phyloP scores from a whole-genome alignment of 2,329 filamentous ascomycete genomes.

The Venturiaceae sp. region DNA sequence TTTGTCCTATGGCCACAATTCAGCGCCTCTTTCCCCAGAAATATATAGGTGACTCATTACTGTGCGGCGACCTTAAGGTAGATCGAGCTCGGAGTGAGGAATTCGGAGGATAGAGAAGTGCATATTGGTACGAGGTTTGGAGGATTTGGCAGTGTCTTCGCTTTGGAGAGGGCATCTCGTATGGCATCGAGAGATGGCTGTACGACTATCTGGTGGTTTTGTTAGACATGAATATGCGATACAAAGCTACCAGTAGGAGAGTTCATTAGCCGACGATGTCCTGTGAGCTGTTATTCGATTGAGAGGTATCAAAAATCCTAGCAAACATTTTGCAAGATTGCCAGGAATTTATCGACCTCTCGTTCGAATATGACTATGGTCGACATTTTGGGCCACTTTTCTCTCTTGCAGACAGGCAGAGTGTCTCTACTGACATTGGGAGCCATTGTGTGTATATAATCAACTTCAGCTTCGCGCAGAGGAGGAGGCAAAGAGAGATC shows the following conservation, averaged over 20 bases:
- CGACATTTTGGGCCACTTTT: too few species aligned
- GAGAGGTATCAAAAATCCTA: not conserved
- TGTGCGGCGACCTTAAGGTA: constrained; percentile 83
- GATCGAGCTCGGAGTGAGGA: constrained; percentile 88
- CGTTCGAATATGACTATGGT: too few species aligned
- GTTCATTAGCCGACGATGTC: not conserved
- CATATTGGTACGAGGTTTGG: constrained; percentile 77
- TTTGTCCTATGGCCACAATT: constrained; percentile 32
- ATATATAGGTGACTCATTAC: constrained; percentile 31
- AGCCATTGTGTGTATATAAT: not conserved
- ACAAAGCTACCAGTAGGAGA: not conserved
- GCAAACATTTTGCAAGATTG: too few species aligned
- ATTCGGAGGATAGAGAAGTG: constrained; percentile 79
- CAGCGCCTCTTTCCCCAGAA: not conserved
- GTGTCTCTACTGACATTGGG: not conserved
- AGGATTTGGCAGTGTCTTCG: constrained; percentile 41
- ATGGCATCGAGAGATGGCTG: constrained; percentile 54
- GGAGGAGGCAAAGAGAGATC: not conserved
- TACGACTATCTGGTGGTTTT: constrained; percentile 18
- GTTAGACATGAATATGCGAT: not conserved
- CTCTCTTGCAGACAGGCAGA: too few species aligned
- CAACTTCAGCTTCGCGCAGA: not conserved
- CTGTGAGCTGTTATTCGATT: not conserved
- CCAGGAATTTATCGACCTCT: not conserved
- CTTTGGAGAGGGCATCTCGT: constrained; percentile 43